A percentile compares a stretch with the other conserved stretches of the same genome.
Evolutionary conservation across 352 stramenopile genomes (phyloP).

Genomic region (Phytopythium ostracodes): DNA sequence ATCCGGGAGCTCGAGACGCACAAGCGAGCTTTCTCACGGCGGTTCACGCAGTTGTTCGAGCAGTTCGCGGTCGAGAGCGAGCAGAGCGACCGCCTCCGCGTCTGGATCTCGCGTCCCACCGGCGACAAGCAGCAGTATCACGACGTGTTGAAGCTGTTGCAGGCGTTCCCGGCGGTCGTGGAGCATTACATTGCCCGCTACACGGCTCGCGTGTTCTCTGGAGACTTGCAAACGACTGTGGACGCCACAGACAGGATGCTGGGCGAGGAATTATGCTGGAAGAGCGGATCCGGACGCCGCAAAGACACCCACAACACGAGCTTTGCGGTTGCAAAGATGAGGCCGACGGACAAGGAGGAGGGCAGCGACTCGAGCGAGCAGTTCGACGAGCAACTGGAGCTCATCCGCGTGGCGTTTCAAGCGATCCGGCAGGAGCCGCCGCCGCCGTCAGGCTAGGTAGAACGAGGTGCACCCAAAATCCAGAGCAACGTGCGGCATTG

Average conservation of each 20-base stretch:
- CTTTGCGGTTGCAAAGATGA: neutral
- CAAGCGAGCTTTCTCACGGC: neutral
- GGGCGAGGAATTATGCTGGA: neutral
- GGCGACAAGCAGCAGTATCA: conserved; percentile 10
- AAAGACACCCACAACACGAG: neutral
- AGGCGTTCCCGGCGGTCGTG: conserved; percentile 44
- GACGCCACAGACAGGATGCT: neutral
- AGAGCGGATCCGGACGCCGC: neutral
- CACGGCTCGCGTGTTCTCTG: neutral
- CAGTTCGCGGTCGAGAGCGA: neutral
- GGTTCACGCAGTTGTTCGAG: neutral
- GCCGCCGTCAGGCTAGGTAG: neutral
- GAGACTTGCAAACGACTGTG: neutral
- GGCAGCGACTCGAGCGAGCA: conserved; percentile 10
- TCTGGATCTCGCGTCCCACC: conserved; percentile 6
- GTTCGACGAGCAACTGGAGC: conserved; percentile 30
- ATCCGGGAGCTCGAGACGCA: conserved; percentile 4
- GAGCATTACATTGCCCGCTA: conserved; percentile 31
- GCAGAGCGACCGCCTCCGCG: neutral
- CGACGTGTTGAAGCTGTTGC: conserved; percentile 32
- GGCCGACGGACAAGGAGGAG: neutral
- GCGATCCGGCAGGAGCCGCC: neutral
- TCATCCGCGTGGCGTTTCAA: conserved; percentile 34
- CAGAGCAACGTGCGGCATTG: no score
- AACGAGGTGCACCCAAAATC: neutral